Conservation (phyloP, 2,329 filamentous ascomycete species). For the Hypomyces perniciosus region DNA sequence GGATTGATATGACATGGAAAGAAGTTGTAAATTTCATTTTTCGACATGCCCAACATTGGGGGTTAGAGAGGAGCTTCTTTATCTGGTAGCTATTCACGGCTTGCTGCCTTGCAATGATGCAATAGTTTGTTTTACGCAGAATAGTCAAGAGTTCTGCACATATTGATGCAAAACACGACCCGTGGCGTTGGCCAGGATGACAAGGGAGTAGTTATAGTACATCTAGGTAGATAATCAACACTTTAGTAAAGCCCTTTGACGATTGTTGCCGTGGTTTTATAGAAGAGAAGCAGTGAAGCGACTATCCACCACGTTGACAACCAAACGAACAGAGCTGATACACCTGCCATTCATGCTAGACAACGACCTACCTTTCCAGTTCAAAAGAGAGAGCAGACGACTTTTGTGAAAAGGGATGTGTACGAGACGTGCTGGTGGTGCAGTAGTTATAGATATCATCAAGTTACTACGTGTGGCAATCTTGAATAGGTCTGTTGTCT, state of each 20-base stretch:
- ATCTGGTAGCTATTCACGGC: background rate
- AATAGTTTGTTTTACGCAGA: conserved; percentile 10
- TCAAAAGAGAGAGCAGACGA: too few relatives aligned
- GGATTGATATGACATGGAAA: background rate
- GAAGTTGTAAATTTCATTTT: background rate
- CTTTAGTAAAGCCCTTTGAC: background rate
- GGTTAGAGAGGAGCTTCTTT: background rate
- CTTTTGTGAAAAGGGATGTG: too few relatives aligned
- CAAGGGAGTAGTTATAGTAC: conserved; percentile 12
- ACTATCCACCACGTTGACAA: too few relatives aligned
- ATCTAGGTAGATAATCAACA: conserved; percentile 9
- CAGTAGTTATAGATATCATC: too few relatives aligned
- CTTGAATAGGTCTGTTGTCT: too few relatives aligned
- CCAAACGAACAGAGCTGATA: too few relatives aligned
- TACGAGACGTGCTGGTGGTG: too few relatives aligned
- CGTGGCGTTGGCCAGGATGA: background rate
- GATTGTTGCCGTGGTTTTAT: background rate
- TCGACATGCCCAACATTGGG: background rate
- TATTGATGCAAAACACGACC: background rate
- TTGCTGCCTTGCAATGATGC: background rate
- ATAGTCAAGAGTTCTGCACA: conserved; percentile 3
- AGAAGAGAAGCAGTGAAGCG: background rate
- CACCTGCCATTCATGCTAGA: too few relatives aligned
- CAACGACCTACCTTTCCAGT: too few relatives aligned
- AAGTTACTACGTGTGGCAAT: too few relatives aligned